Conservation (phyloP, 179 eudicot species). For the Amaranthus tricolor region DNA sequence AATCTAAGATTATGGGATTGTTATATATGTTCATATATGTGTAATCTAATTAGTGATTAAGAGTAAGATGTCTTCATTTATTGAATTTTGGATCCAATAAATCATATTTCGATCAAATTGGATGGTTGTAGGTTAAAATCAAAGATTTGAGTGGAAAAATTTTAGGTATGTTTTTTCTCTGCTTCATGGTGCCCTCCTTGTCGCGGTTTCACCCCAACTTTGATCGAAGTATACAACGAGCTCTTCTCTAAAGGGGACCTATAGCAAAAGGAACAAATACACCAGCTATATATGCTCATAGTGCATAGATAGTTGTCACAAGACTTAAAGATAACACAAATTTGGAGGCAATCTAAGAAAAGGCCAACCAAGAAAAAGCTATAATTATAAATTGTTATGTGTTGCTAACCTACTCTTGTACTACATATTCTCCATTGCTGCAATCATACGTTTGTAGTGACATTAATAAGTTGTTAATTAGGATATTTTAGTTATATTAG, state of each 20-base stretch:
- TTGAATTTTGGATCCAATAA: neutral
- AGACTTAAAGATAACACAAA: too few species aligned
- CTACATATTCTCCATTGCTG: too few species aligned
- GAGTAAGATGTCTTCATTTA: neutral
- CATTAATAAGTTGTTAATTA: too few species aligned
- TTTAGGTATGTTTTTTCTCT: constrained; percentile 43
- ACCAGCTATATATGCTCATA: too few species aligned
- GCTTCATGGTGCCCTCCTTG: constrained; percentile 50
- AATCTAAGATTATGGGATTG: neutral
- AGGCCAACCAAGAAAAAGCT: too few species aligned
- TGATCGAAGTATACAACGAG: constrained; percentile 34
- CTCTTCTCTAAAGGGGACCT: constrained; percentile 38
- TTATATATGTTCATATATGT: neutral
- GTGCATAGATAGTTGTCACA: too few species aligned
- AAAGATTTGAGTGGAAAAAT: constrained; percentile 33
- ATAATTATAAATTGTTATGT: too few species aligned
- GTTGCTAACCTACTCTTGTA: too few species aligned
- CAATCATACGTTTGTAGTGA: too few species aligned
- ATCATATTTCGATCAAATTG: neutral
- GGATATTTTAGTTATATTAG: too few species aligned
- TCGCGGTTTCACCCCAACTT: constrained; percentile 39
- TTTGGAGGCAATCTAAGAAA: too few species aligned
- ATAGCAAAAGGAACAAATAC: too few species aligned
- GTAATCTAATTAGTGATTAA: neutral
- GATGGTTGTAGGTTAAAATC: constrained; percentile 37